A percentile compares a stretch with the other conserved stretches of the same genome.
phyloP scores from a whole-genome alignment of 2,329 filamentous ascomycete species.

The Xylaria sp. region DNA sequence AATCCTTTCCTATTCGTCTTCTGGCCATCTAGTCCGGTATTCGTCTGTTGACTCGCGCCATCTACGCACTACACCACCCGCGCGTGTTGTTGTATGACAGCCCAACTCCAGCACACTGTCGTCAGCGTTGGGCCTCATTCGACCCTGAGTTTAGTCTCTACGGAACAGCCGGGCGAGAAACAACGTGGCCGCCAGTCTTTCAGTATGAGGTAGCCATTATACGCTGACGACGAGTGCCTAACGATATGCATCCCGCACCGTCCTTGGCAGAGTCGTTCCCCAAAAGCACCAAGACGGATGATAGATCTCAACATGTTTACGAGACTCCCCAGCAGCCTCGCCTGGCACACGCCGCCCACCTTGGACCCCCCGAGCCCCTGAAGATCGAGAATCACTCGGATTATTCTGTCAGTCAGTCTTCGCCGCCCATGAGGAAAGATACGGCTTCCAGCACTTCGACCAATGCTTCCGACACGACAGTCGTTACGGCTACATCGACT shows the following conservation, averaged over 20 bases:
- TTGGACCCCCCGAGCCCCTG: constrained; percentile 44
- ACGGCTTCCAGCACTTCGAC: constrained; percentile 65
- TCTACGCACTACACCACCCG: constrained; percentile 33
- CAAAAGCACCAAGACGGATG: constrained; percentile 50
- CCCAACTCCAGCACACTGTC: constrained; percentile 36
- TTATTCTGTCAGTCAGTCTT: constrained; percentile 46
- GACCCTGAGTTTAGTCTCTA: constrained; percentile 30
- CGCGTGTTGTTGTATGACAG: constrained; percentile 37
- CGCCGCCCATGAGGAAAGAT: constrained; percentile 56
- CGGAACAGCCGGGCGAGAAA: constrained; percentile 32
- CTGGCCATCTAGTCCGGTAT: constrained; percentile 24
- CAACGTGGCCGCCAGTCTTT: constrained; percentile 41
- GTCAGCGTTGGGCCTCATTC: constrained; percentile 37
- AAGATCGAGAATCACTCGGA: constrained; percentile 44
- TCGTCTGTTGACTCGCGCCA: constrained; percentile 28
- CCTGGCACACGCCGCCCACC: constrained; percentile 43
- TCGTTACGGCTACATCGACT: constrained; percentile 50
- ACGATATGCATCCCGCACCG: constrained; percentile 52
- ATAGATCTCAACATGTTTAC: constrained; percentile 44
- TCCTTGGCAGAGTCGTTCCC: constrained; percentile 51
- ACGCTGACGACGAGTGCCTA: constrained; percentile 43
- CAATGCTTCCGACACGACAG: constrained; percentile 57
- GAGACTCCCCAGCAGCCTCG: constrained; percentile 44
- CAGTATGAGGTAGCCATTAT: constrained; percentile 49
- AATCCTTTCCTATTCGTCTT: constrained; percentile 35